A percentile compares a stretch with the other conserved stretches of the same genome.
Conservation (phyloP, 176 grass and related monocot genomes). For the Secale cereale region DNA sequence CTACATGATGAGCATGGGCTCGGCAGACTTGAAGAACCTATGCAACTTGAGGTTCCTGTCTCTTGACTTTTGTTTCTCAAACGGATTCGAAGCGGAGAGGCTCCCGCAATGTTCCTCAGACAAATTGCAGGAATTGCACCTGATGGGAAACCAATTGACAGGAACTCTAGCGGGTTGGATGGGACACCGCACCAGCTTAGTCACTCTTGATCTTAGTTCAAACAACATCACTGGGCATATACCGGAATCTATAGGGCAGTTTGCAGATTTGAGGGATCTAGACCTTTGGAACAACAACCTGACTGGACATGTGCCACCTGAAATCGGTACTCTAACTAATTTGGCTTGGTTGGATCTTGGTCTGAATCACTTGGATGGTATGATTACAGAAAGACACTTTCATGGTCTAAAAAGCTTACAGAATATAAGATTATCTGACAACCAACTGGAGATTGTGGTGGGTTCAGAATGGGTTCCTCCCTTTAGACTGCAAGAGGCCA, state of each 20-base stretch:
- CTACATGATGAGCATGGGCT: neutral
- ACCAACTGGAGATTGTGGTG: neutral
- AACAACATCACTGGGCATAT: neutral
- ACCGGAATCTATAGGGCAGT: neutral
- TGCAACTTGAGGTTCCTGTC: neutral
- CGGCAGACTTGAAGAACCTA: neutral
- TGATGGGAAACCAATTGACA: neutral
- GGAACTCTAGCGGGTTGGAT: neutral
- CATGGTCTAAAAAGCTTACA: neutral
- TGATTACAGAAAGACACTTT: slow-evolving; percentile 7
- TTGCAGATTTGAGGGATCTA: neutral
- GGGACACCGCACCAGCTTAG: neutral
- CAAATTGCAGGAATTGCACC: neutral
- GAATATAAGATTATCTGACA: neutral
- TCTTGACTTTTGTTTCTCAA: neutral
- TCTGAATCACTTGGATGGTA: slow-evolving; percentile 8
- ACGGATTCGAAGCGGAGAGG: neutral
- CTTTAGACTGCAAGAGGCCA: neutral
- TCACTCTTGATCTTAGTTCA: neutral
- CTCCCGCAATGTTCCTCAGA: neutral
- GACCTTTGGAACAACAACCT: neutral
- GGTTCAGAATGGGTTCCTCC: neutral
- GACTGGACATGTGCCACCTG: neutral
- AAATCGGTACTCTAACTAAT: neutral
- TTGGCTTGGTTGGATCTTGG: neutral